A percentile compares a stretch with the other conserved stretches of the same genome.
Conservation (phyloP, 163 green algal species). For the Scenedesmus sp. region DNA sequence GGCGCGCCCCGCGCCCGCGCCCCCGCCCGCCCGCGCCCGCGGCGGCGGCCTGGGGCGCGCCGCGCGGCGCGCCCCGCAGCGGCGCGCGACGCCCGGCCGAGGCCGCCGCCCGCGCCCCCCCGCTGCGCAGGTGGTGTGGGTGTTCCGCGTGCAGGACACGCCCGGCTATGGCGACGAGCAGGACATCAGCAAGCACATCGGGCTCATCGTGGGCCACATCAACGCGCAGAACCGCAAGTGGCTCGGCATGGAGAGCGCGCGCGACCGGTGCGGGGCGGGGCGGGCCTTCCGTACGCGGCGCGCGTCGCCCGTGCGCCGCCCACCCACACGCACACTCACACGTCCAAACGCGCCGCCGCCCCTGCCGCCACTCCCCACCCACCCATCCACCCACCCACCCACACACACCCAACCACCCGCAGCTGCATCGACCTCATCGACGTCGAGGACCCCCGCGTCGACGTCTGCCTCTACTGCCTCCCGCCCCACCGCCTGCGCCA, state of each 20-base stretch:
- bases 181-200: constrained; percentile 60
- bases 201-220: constrained; percentile 38
- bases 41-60: no score
- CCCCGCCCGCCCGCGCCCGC: no score
- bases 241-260: constrained; percentile 37
- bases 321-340: no score
- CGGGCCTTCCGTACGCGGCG: no score
- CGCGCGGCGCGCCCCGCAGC: no score
- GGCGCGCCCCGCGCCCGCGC: neutral
- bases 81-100: no score
- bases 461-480: constrained; percentile 83
- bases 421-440: constrained; percentile 43
- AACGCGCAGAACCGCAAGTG: constrained; percentile 44
- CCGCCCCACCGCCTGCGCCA: constrained; percentile 70
- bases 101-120: no score
- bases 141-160: constrained; percentile 78
- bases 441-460: constrained; percentile 75
- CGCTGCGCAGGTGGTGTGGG: constrained; percentile 69
- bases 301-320: no score
- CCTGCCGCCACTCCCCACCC: no score
- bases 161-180: constrained; percentile 82
- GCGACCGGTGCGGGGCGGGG: constrained; percentile 36
- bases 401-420: no score
- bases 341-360: no score
- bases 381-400: no score